phyloP scores from a whole-genome alignment of 768 basidiomycete species.

The Tulasnella sp. region DNA sequence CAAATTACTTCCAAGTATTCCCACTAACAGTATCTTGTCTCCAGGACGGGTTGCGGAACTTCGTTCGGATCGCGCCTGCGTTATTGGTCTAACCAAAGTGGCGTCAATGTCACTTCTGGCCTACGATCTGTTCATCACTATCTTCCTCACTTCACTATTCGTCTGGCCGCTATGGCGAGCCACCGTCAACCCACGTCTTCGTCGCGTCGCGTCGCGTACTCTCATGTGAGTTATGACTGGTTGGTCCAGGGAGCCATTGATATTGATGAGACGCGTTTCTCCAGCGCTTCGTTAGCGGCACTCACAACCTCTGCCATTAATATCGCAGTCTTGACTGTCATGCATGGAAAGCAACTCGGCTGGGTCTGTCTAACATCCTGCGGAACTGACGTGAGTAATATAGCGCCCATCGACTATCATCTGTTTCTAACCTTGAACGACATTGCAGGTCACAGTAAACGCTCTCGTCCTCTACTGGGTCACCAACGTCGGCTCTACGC shows the following conservation, averaged over 20 bases:
- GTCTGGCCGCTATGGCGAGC: slow-evolving; percentile 15
- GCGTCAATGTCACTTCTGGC: slow-evolving; percentile 15
- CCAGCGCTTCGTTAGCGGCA: slow-evolving; percentile 15
- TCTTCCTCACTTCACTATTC: slow-evolving; percentile 17
- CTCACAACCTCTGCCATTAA: slow-evolving; percentile 21
- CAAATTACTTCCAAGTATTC: not conserved
- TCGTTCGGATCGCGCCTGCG: slow-evolving; percentile 13
- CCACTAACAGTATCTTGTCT: not conserved
- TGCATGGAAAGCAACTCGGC: slow-evolving; percentile 20
- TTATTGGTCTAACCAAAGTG: slow-evolving; percentile 13
- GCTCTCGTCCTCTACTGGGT: slow-evolving; percentile 16
- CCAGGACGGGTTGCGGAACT: slow-evolving; percentile 13
- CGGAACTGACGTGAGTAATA: not conserved
- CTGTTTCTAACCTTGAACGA: not conserved
- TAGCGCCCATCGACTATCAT: not conserved
- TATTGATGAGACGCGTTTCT: not conserved
- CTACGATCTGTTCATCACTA: slow-evolving; percentile 18
- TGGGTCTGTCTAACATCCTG: slow-evolving; percentile 20
- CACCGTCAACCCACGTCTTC: slow-evolving; percentile 2
- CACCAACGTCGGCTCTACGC: not conserved
- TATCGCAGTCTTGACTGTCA: slow-evolving; percentile 18
- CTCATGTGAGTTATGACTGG: slow-evolving; percentile 3
- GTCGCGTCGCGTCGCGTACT: slow-evolving; percentile 13
- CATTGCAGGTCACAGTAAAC: slow-evolving; percentile 14
- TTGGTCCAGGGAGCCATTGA: not conserved